Conservation (phyloP, 441 rosid species). For the Cnidoscolus chayamansa region DNA sequence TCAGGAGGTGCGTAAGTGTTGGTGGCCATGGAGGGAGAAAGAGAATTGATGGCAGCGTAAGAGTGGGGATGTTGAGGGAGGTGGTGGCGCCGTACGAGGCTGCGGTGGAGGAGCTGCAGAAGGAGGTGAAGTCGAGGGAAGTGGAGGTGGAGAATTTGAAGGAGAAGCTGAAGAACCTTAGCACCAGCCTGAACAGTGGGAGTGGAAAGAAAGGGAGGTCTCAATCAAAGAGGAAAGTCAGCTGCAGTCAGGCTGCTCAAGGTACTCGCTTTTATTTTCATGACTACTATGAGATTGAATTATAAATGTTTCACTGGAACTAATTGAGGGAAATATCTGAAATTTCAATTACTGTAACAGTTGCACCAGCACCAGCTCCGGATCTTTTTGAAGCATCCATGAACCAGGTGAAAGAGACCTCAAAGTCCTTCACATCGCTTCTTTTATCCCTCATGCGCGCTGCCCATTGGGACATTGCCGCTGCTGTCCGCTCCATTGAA, state of each 20-base stretch:
- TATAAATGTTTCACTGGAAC: neutral
- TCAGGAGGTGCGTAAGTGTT: conserved; percentile 46
- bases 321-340: neutral
- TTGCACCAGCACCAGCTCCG: conserved; percentile 59
- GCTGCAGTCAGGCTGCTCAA: conserved; percentile 48
- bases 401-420: conserved; percentile 69
- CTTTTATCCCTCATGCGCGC: conserved; percentile 79
- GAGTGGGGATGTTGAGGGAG: conserved; percentile 58
- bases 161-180: conserved; percentile 57
- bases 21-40: conserved; percentile 33
- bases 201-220: conserved; percentile 57
- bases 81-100: conserved; percentile 95
- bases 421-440: conserved; percentile 73
- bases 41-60: conserved; percentile 18
- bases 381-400: conserved; percentile 74
- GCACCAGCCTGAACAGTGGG: conserved; percentile 27
- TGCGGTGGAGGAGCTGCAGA: conserved; percentile 74
- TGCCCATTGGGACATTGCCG: conserved; percentile 92
- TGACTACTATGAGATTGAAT: neutral
- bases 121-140: conserved; percentile 64
- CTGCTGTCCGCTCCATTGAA: conserved; percentile 91
- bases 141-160: conserved; percentile 69
- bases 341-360: conserved; percentile 33
- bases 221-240: conserved; percentile 66
- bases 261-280: conserved; percentile 26